Percentiles rank a stretch among this genome's conserved stretches.
phyloP scores from a whole-genome alignment of 2,329 filamentous ascomycete species.

The Venturiaceae sp. region DNA sequence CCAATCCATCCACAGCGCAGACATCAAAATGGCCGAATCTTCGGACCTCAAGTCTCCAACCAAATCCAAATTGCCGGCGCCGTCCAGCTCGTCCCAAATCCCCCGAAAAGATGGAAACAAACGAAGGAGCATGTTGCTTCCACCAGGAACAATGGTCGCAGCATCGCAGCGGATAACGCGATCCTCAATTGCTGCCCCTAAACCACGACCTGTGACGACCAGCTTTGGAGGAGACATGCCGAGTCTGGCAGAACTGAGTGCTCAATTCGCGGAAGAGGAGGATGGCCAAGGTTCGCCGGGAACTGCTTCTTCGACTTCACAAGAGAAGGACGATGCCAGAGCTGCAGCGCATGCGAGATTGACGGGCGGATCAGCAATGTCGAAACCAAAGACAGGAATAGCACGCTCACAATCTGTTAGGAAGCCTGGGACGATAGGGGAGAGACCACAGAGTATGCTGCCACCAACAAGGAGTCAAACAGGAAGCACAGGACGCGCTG shows the following conservation, averaged over 20 bases:
- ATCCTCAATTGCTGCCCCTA: not conserved
- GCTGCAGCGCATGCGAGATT: slow-evolving; percentile 1
- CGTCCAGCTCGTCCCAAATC: not conserved
- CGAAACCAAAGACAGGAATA: slow-evolving; percentile 1
- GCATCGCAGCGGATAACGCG: not conserved
- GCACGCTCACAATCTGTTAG: slow-evolving; percentile 1
- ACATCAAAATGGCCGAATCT: not conserved
- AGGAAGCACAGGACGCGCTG: not conserved
- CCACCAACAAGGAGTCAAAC: not conserved
- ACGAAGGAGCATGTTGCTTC: slow-evolving; percentile 4
- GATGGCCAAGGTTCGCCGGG: not conserved
- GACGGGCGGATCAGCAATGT: not conserved
- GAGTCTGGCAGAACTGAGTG: not conserved
- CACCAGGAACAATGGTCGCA: not conserved
- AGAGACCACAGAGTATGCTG: not conserved
- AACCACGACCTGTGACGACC: not conserved
- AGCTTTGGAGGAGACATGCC: not conserved
- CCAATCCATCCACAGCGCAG: not conserved
- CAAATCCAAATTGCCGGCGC: not conserved
- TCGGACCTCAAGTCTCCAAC: not conserved
- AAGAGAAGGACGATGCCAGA: slow-evolving; percentile 4
- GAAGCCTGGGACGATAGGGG: not conserved
- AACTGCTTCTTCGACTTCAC: not conserved
- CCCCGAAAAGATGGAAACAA: slow-evolving; percentile 4
- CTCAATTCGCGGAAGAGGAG: not conserved